These are phyloP conservation scores for Puccinia sorghi DNA, from an alignment of 1,284 basidiomycete genomes.

Conservation along the genomic window DNA sequence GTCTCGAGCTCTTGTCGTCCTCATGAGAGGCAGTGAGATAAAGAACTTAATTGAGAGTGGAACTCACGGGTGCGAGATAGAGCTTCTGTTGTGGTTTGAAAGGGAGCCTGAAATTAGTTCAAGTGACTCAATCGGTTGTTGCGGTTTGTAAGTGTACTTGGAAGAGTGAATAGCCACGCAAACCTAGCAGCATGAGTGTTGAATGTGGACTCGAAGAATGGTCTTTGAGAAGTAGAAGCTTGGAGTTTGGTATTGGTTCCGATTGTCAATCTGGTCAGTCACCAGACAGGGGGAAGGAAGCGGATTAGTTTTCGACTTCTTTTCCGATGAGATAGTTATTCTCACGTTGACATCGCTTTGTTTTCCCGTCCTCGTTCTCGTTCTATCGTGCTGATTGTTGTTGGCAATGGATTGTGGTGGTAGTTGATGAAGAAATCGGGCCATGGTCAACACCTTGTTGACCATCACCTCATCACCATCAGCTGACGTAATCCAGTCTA, in stretches of 20 bases:
- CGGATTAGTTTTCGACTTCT: not conserved
- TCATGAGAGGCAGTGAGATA: too few relatives aligned
- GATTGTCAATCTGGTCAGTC: slow-evolving; percentile 31
- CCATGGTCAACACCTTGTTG: not conserved
- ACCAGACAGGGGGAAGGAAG: not conserved
- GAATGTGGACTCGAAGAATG: slow-evolving; percentile 37
- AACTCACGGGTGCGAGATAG: slow-evolving; percentile 36
- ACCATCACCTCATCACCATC: not conserved
- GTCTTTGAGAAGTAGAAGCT: slow-evolving; percentile 30
- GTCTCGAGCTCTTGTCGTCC: too few relatives aligned
- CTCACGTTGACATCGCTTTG: slow-evolving; percentile 19
- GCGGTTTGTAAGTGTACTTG: not conserved
- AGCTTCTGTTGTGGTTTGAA: slow-evolving; percentile 8
- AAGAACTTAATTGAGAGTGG: not conserved
- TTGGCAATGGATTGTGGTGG: not conserved
- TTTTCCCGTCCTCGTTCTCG: not conserved
- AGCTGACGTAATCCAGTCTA: not conserved
- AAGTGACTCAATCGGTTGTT: not conserved
- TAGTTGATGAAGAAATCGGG: too few relatives aligned
- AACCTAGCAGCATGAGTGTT: slow-evolving; percentile 38
- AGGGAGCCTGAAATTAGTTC: not conserved
- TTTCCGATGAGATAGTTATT: not conserved
- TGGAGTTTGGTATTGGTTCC: slow-evolving; percentile 18
- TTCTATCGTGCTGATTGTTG: not conserved
- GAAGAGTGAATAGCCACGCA: not conserved